Conservation (phyloP, 805 yeast genomes). For the Starmerella sirachaensis region DNA sequence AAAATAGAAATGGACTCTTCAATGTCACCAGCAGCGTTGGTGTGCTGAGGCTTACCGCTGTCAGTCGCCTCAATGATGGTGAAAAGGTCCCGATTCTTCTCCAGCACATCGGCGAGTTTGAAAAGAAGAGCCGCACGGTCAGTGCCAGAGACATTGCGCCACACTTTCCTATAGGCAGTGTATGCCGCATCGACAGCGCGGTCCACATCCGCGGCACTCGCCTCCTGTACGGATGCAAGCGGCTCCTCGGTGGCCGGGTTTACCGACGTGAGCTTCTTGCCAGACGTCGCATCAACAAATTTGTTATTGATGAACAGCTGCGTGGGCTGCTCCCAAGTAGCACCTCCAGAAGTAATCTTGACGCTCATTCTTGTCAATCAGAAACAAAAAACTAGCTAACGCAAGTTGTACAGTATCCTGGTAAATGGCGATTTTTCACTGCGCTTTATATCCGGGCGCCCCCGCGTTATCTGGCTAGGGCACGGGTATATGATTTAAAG, state of each 20-base stretch:
- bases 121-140: slow-evolving; percentile 50
- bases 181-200: slow-evolving; percentile 77
- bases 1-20: slow-evolving; percentile 54
- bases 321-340: slow-evolving; percentile 62
- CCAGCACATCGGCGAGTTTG: slow-evolving; percentile 69
- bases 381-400: too few relatives aligned
- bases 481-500: too few relatives aligned
- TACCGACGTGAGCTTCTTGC: slow-evolving; percentile 48
- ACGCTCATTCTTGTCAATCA: too few relatives aligned
- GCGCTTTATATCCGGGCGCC: too few relatives aligned
- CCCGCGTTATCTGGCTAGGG: too few relatives aligned
- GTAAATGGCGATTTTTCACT: too few relatives aligned
- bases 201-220: slow-evolving; percentile 67
- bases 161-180: slow-evolving; percentile 50
- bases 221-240: slow-evolving; percentile 60
- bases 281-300: slow-evolving; percentile 37
- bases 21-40: slow-evolving; percentile 60
- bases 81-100: slow-evolving; percentile 54
- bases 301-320: slow-evolving; percentile 74
- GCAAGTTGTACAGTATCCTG: too few relatives aligned
- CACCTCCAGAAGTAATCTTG: slow-evolving; percentile 34
- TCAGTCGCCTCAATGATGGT: slow-evolving; percentile 78
- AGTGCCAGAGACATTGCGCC: slow-evolving; percentile 66
- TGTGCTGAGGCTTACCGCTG: slow-evolving; percentile 67
- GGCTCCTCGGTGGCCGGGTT: slow-evolving; percentile 67